Conservation (phyloP, 352 stramenopile genomes). For the Bremia lactucae region DNA sequence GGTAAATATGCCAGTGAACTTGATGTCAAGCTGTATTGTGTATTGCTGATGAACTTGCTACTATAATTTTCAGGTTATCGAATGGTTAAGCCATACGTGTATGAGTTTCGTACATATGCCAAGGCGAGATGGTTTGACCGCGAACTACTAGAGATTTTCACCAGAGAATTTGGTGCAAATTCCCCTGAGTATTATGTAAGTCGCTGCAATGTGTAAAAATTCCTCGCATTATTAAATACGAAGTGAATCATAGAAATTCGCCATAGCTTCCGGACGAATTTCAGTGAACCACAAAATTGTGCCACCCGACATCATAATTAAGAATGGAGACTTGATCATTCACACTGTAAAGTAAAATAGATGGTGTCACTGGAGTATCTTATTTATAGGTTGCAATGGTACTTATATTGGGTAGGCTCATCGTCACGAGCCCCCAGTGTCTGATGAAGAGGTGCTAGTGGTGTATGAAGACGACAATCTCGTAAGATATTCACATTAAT, state of each 20-base stretch:
- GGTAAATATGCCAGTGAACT: constrained; percentile 3
- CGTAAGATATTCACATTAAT: too few relatives aligned
- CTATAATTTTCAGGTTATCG: constrained; percentile 80
- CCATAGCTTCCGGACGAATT: constrained; percentile 90
- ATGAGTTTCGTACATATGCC: constrained; percentile 91
- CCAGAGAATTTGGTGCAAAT: constrained; percentile 74
- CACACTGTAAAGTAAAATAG: constrained; percentile 53
- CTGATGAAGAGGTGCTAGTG: constrained; percentile 65
- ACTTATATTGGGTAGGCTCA: constrained; percentile 57
- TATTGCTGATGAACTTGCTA: too few relatives aligned
- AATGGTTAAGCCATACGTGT: constrained; percentile 90
- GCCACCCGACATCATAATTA: constrained; percentile 64
- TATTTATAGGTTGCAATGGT: background rate
- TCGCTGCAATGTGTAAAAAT: background rate
- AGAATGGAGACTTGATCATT: constrained; percentile 89
- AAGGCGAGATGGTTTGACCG: constrained; percentile 91
- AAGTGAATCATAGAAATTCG: constrained; percentile 65
- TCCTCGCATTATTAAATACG: background rate
- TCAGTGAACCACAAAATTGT: constrained; percentile 86
- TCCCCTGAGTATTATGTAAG: constrained; percentile 80
- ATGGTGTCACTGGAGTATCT: background rate
- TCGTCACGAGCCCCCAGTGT: constrained; percentile 93
- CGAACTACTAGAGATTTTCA: constrained; percentile 89
- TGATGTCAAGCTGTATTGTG: too few relatives aligned
- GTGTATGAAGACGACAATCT: constrained; percentile 70